A percentile compares a stretch with the other conserved stretches of the same genome.
These are phyloP conservation scores for Carex arenaria DNA, from an alignment of 202 grass and related monocot genomes.

Conservation along the genomic window DNA sequence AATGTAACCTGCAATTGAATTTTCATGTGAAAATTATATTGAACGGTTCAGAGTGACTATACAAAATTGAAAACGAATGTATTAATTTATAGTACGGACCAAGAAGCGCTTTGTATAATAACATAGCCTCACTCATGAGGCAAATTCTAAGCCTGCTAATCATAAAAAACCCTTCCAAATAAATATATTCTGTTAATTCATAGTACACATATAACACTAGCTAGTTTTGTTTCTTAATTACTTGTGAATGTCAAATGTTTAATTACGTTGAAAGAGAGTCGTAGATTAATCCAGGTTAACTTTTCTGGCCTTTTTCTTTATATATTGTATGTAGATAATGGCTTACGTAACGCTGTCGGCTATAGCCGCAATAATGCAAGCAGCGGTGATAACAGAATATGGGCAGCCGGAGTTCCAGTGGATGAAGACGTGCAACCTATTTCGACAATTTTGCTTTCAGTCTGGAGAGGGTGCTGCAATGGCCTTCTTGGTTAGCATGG, in stretches of 20 bases:
- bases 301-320: background rate
- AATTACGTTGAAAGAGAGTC: background rate
- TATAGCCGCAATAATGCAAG: conserved; percentile 51
- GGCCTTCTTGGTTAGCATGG: conserved; percentile 41
- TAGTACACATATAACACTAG: too few species aligned
- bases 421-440: conserved; percentile 89
- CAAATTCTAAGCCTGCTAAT: too few species aligned
- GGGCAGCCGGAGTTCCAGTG: conserved; percentile 77
- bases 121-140: too few species aligned
- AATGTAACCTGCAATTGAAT: too few species aligned
- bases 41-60: too few species aligned
- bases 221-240: background rate
- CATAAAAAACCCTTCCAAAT: too few species aligned
- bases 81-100: too few species aligned
- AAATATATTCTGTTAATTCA: too few species aligned
- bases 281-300: background rate
- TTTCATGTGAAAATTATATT: too few species aligned
- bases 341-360: conserved; percentile 56
- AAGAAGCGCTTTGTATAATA: too few species aligned
- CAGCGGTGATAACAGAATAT: conserved; percentile 50
- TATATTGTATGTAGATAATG: conserved; percentile 48
- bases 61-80: too few species aligned
- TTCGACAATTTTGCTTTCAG: conserved; percentile 66
- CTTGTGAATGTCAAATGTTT: background rate
- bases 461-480: conserved; percentile 39